phyloP scores from a whole-genome alignment of 805 yeast genomes.

The Yamadazyma philogaea region DNA sequence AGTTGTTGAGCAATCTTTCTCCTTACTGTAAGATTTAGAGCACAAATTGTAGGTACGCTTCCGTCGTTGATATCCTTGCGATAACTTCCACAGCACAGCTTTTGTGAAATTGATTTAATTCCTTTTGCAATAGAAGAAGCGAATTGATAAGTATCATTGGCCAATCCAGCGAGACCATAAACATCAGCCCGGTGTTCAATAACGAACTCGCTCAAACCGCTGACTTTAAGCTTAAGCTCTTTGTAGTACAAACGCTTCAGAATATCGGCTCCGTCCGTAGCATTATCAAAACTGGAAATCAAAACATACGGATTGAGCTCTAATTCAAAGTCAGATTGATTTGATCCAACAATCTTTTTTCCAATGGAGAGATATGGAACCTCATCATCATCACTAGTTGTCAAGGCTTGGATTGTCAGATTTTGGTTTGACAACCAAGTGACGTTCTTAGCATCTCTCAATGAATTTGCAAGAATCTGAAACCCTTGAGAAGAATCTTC shows the following conservation, averaged over 20 bases:
- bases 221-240: not conserved
- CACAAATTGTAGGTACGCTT: slow-evolving; percentile 2
- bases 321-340: slow-evolving; percentile 3
- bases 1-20: slow-evolving; percentile 2
- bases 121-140: slow-evolving; percentile 2
- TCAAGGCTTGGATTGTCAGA: not conserved
- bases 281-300: slow-evolving; percentile 1
- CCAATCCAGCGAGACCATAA: slow-evolving; percentile 2
- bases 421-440: slow-evolving; percentile 1
- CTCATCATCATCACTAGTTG: not conserved
- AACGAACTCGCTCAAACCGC: slow-evolving; percentile 1
- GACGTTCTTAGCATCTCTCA: not conserved
- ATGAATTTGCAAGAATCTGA: slow-evolving; percentile 1
- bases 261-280: not conserved
- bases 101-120: not conserved
- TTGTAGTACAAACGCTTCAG: slow-evolving; percentile 1
- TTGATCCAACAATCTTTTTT: not conserved
- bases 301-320: slow-evolving; percentile 1
- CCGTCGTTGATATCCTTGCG: slow-evolving; percentile 2
- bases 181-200: slow-evolving; percentile 4
- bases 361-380: too few species aligned
- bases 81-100: slow-evolving; percentile 4
- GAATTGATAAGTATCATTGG: not conserved
- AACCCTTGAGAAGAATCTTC: slow-evolving; percentile 1
- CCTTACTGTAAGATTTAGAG: slow-evolving; percentile 1